A percentile compares a stretch with the other conserved stretches of the same genome.
These are phyloP conservation scores for Cucurbita pepo DNA, from an alignment of 306 rosid species.

Conservation along the genomic window DNA sequence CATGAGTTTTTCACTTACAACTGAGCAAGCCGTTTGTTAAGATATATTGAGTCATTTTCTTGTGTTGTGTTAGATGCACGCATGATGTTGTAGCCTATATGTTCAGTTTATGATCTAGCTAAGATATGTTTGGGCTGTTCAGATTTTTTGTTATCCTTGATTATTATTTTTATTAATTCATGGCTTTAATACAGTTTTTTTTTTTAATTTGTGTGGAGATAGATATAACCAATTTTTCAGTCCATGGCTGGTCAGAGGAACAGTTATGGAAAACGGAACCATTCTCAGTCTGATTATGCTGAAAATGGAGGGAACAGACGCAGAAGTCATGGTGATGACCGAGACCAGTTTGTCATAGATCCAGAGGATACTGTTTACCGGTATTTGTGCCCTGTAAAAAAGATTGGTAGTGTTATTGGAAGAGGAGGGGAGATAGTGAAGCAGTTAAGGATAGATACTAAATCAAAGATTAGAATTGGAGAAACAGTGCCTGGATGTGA, in stretches of 20 bases:
- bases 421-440: conserved; percentile 98
- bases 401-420: conserved; percentile 94
- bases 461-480: conserved; percentile 82
- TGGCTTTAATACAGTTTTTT: background rate
- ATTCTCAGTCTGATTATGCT: conserved; percentile 47
- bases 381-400: conserved; percentile 58
- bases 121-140: background rate
- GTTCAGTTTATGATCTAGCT: background rate
- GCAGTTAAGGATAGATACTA: conserved; percentile 78
- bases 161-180: background rate
- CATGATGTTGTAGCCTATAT: background rate
- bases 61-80: background rate
- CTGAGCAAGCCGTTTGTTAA: background rate
- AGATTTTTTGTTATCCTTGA: background rate
- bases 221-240: background rate
- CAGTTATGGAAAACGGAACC: conserved; percentile 58
- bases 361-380: conserved; percentile 77
- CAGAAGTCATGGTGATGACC: conserved; percentile 68
- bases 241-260: conserved; percentile 71
- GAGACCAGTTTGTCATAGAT: conserved; percentile 75
- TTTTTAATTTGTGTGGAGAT: background rate
- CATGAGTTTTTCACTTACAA: background rate
- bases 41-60: background rate
- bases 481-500: conserved; percentile 77
- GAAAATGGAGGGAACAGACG: conserved; percentile 59